Conservation (phyloP, 2,329 filamentous ascomycete species). For the Calonectria honghensis region DNA sequence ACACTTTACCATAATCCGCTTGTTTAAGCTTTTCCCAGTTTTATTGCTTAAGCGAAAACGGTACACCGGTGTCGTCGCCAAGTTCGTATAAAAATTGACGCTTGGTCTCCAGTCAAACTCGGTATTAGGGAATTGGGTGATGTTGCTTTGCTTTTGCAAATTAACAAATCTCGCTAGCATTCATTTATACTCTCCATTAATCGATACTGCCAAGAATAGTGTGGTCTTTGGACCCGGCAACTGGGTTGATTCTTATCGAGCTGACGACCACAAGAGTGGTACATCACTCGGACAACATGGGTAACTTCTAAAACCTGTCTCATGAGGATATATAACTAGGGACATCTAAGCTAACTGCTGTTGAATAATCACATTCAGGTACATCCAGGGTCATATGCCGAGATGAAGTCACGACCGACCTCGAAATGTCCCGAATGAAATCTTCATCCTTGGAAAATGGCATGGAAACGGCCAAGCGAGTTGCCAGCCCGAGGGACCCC, state of each 20-base stretch:
- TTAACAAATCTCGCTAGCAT: too few relatives aligned
- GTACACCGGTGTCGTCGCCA: too few relatives aligned
- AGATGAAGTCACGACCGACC: not conserved
- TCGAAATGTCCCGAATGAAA: not conserved
- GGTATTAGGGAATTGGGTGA: not conserved
- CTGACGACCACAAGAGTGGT: not conserved
- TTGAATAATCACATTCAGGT: not conserved
- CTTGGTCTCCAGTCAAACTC: not conserved
- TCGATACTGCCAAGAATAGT: too few relatives aligned
- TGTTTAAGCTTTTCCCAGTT: not conserved
- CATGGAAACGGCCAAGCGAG: not conserved
- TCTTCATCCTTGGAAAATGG: not conserved
- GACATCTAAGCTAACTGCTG: not conserved
- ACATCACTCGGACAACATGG: not conserved
- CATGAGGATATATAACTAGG: not conserved
- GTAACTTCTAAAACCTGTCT: not conserved
- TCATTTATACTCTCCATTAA: not conserved
- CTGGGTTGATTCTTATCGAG: not conserved
- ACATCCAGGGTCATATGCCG: too few relatives aligned
- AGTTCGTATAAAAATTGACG: too few relatives aligned
- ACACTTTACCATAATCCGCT: not conserved
- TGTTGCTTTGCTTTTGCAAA: not conserved
- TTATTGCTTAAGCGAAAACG: too few relatives aligned
- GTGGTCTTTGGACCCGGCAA: not conserved
- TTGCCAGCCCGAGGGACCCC: constrained; percentile 75